phyloP scores from a whole-genome alignment of 805 yeast species.

The Wickerhamomyces tratensis region DNA sequence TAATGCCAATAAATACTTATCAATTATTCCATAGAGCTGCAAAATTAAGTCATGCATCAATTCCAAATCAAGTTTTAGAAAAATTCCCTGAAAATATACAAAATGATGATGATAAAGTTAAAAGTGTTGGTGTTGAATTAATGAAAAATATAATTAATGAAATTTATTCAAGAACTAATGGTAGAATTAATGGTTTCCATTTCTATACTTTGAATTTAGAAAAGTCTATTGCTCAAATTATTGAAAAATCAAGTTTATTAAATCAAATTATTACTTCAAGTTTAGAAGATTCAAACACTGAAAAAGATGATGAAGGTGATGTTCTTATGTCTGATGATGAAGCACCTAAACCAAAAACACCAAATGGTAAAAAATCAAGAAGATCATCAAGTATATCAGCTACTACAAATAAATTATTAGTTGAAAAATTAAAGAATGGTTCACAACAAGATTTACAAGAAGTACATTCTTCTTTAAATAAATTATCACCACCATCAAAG shows the following conservation, averaged over 20 bases:
- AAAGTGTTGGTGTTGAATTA: constrained; percentile 72
- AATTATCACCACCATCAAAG: constrained; percentile 28
- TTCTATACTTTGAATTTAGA: constrained; percentile 90
- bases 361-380: constrained; percentile 5
- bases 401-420: constrained; percentile 31
- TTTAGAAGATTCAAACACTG: constrained; percentile 24
- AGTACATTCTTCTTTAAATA: constrained; percentile 1
- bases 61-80: constrained; percentile 48
- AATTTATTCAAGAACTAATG: constrained; percentile 42
- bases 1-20: constrained; percentile 86
- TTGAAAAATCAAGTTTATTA: constrained; percentile 51
- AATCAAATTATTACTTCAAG: constrained; percentile 35
- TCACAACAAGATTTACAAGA: constrained; percentile 14
- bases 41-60: constrained; percentile 78
- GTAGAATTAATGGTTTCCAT: constrained; percentile 73
- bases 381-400: constrained; percentile 13
- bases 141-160: constrained; percentile 52
- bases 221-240: constrained; percentile 80
- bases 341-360: background rate
- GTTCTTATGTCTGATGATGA: constrained; percentile 22
- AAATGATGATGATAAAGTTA: constrained; percentile 73
- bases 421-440: constrained; percentile 20
- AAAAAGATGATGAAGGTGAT: constrained; percentile 21
- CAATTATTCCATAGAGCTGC: constrained; percentile 79
- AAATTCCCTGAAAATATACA: constrained; percentile 45